These are phyloP conservation scores for Cyberlindnera xylosilytica DNA, from an alignment of 805 yeast genomes.

Conservation along the genomic window DNA sequence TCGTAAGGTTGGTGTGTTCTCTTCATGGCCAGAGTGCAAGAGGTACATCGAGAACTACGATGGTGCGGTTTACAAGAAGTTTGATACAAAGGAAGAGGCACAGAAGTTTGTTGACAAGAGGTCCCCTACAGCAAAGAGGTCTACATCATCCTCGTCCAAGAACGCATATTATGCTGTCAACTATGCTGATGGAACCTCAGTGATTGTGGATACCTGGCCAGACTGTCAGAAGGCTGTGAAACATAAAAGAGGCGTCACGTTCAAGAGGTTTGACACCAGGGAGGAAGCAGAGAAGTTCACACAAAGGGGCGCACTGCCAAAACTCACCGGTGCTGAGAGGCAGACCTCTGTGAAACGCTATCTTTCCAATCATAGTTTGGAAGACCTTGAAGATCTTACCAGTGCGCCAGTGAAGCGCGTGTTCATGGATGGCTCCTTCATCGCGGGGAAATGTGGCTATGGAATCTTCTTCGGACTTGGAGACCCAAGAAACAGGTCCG, in stretches of 20 bases:
- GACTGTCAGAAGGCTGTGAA: slow-evolving; percentile 31
- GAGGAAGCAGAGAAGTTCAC: slow-evolving; percentile 17
- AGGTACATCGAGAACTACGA: slow-evolving; percentile 46
- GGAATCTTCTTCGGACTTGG: slow-evolving; percentile 68
- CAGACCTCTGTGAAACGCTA: slow-evolving; percentile 1
- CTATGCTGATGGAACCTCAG: slow-evolving; percentile 26
- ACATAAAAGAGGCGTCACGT: slow-evolving; percentile 37
- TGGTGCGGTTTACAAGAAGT: slow-evolving; percentile 37
- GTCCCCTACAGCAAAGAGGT: background rate
- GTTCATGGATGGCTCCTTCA: slow-evolving; percentile 74
- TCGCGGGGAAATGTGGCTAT: slow-evolving; percentile 67
- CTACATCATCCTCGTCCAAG: no score
- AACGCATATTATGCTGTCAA: slow-evolving; percentile 32
- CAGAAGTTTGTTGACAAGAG: background rate
- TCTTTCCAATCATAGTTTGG: slow-evolving; percentile 3
- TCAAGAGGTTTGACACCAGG: slow-evolving; percentile 37
- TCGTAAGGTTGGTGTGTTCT: slow-evolving; percentile 49
- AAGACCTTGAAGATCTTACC: slow-evolving; percentile 10
- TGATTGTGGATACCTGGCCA: slow-evolving; percentile 31
- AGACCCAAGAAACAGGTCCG: slow-evolving; percentile 53
- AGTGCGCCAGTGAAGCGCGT: slow-evolving; percentile 27
- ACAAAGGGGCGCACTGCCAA: background rate
- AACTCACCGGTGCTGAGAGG: slow-evolving; percentile 3
- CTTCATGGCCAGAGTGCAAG: slow-evolving; percentile 56
- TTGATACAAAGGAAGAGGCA: slow-evolving; percentile 29